These are phyloP conservation scores for Yamadazyma pseudoaaseri DNA, from an alignment of 1,139 yeast species.

Conservation along the genomic window DNA sequence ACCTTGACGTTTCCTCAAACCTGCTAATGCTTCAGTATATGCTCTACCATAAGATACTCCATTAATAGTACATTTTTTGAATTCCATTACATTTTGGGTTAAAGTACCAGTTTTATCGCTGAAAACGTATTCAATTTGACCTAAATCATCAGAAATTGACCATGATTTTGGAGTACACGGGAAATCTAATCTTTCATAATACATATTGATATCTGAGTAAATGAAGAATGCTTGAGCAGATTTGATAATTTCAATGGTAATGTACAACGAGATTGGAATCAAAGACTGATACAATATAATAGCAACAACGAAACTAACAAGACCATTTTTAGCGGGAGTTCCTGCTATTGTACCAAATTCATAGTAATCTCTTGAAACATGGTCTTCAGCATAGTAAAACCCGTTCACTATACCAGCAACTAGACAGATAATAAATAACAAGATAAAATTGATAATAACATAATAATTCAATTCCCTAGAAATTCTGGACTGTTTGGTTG, in stretches of 20 bases:
- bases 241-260: slow-evolving; percentile 59
- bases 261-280: slow-evolving; percentile 60
- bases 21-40: slow-evolving; percentile 61
- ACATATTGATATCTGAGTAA: slow-evolving; percentile 51
- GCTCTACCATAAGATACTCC: slow-evolving; percentile 58
- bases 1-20: slow-evolving; percentile 56
- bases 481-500: slow-evolving; percentile 54
- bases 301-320: slow-evolving; percentile 51
- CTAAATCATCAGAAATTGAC: slow-evolving; percentile 63
- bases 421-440: slow-evolving; percentile 50
- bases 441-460: slow-evolving; percentile 46
- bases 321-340: slow-evolving; percentile 50
- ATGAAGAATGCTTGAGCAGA: slow-evolving; percentile 59
- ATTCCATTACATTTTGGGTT: slow-evolving; percentile 62
- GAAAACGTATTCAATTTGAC: slow-evolving; percentile 62
- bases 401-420: slow-evolving; percentile 55
- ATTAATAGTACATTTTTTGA: slow-evolving; percentile 57
- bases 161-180: slow-evolving; percentile 64
- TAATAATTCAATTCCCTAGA: slow-evolving; percentile 51
- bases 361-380: slow-evolving; percentile 40
- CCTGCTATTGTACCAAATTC: slow-evolving; percentile 55
- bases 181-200: slow-evolving; percentile 50
- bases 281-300: slow-evolving; percentile 56
- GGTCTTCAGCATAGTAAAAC: slow-evolving; percentile 35
- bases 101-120: slow-evolving; percentile 64